These are phyloP conservation scores for Saccharomyces pastorianus DNA, from an alignment of 1,139 yeast genomes.

Conservation along the genomic window DNA sequence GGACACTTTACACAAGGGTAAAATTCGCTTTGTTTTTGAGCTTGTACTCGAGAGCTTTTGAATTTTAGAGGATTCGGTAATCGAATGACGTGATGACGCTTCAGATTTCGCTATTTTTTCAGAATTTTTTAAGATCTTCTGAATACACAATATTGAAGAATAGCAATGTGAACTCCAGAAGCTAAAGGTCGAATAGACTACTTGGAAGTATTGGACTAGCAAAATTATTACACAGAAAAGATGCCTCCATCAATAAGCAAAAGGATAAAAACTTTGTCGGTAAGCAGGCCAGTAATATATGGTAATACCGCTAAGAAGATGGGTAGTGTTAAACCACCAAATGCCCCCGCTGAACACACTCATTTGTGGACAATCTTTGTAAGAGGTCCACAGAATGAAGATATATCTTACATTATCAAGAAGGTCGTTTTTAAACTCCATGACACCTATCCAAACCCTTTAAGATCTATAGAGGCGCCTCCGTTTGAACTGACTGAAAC, in stretches of 20 bases:
- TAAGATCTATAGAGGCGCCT: constrained; percentile 76
- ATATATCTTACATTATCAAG: constrained; percentile 73
- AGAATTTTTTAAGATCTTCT: neutral
- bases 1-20: neutral
- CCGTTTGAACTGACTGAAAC: constrained; percentile 95
- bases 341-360: constrained; percentile 83
- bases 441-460: constrained; percentile 83
- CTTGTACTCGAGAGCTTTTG: neutral
- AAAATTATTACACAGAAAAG: constrained; percentile 10
- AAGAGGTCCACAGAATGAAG: constrained; percentile 75
- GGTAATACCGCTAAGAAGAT: constrained; percentile 82
- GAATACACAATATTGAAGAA: neutral
- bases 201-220: too few relatives aligned
- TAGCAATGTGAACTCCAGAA: too few relatives aligned
- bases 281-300: constrained; percentile 79
- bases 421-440: constrained; percentile 90
- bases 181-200: neutral
- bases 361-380: constrained; percentile 94
- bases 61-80: neutral
- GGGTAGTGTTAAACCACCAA: constrained; percentile 52
- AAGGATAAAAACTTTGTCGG: constrained; percentile 53
- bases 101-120: neutral
- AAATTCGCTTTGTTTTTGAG: neutral
- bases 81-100: neutral
- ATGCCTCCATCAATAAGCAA: constrained; percentile 26